Evolutionary conservation across 805 yeast genomes (phyloP).

Genomic region (Myxozyma nipponensis): DNA sequence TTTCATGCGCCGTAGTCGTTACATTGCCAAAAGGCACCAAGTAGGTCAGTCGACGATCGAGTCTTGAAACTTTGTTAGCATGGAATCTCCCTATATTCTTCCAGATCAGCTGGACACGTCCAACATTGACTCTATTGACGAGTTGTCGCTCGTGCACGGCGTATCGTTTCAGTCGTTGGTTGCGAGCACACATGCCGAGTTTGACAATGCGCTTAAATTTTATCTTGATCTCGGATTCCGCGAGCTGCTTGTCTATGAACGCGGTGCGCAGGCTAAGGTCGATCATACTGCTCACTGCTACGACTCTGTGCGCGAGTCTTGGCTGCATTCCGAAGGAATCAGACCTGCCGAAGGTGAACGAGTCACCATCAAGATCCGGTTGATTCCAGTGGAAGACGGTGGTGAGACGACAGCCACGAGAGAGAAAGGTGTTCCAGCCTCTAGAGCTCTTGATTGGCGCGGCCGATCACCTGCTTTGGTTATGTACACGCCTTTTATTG

Average conservation of each 20-base stretch:
- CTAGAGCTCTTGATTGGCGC: slow-evolving; percentile 47
- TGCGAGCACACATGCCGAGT: slow-evolving; percentile 49
- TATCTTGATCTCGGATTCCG: slow-evolving; percentile 49
- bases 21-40: too few species aligned
- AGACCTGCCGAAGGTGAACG: slow-evolving; percentile 35
- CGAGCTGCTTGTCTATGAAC: slow-evolving; percentile 38
- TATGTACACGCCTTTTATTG: slow-evolving; percentile 46
- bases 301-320: slow-evolving; percentile 30
- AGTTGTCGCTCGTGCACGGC: slow-evolving; percentile 48
- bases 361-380: slow-evolving; percentile 29
- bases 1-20: too few species aligned
- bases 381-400: slow-evolving; percentile 14
- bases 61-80: too few species aligned
- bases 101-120: slow-evolving; percentile 4
- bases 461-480: slow-evolving; percentile 44
- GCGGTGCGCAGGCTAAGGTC: slow-evolving; percentile 19
- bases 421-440: slow-evolving; percentile 26
- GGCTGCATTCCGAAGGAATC: slow-evolving; percentile 37
- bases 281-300: slow-evolving; percentile 27
- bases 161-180: slow-evolving; percentile 50
- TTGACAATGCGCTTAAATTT: slow-evolving; percentile 50
- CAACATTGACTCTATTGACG: not conserved
- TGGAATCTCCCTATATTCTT: slow-evolving; percentile 21
- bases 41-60: too few species aligned
- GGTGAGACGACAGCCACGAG: slow-evolving; percentile 25